These are phyloP conservation scores for Aspergillus steynii DNA, from an alignment of 495 filamentous ascomycete species.

Conservation along the genomic window DNA sequence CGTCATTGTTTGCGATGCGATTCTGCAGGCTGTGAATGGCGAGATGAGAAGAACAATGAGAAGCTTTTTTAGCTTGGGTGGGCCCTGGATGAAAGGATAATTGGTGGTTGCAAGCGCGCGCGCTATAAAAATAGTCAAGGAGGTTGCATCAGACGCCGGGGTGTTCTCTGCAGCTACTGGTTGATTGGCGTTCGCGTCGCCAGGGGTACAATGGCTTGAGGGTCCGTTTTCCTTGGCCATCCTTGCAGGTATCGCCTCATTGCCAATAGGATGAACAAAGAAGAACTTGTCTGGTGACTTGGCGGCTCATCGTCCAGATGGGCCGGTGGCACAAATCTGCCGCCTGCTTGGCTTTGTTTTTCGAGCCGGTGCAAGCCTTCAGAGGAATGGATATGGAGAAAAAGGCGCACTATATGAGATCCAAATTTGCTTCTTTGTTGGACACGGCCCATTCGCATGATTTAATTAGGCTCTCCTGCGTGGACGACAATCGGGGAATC, in stretches of 20 bases:
- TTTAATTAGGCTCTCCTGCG: not conserved
- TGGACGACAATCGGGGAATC: not conserved
- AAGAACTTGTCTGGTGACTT: not conserved
- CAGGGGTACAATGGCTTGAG: not conserved
- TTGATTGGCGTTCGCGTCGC: not conserved
- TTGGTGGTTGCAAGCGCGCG: not conserved
- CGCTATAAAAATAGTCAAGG: not conserved
- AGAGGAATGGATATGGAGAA: not conserved
- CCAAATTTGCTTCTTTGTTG: too few relatives aligned
- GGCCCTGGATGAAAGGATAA: not conserved
- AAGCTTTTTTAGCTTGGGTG: not conserved
- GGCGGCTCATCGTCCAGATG: not conserved
- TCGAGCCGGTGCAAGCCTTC: too few relatives aligned
- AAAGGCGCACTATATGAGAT: not conserved
- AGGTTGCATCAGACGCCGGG: not conserved
- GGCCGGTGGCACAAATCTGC: not conserved
- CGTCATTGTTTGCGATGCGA: slow-evolving; percentile 9
- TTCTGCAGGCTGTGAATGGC: not conserved
- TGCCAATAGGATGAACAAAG: not conserved
- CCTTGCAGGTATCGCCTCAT: not conserved
- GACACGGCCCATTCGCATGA: not conserved
- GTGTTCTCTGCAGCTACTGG: not conserved
- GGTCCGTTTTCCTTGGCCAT: not conserved
- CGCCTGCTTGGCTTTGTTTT: not conserved
- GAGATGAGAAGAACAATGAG: not conserved